Base-by-base conservation (phyloP, 805 yeast species). In the Candida maesae region DNA sequence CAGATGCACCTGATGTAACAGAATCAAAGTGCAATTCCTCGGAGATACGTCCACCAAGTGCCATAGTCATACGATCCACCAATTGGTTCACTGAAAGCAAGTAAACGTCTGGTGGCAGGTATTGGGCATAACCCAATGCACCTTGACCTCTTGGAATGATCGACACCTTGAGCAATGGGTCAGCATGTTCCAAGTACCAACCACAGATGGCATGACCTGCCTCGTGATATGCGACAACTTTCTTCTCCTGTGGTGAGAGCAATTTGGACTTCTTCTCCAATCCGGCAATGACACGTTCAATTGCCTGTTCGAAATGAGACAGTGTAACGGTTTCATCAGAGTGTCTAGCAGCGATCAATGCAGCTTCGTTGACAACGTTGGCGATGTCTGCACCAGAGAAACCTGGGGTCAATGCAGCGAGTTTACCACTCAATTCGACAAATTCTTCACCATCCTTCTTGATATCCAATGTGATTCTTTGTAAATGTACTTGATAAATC, bases 151-250 rank as follows among this genome's bases (percentile, higher is more conserved):
- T 77, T 30, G 99, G 99, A 46, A 93, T 87, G 55, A 95, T 93
- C 13, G 97, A 87, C 15, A 93, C 99, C 69, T 93, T 93, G 45
- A 93, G 71, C 42, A 95, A 69, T 7, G 99, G 99, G 60, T 91
- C 96, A 2, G 98, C 96, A 63, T 76, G 75, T 62, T 85, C 78
- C 56, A 93, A 73, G 58, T 71, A 89, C 99, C 99, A 93, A 11
- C 99, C 99, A 64, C 98, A 90, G 46, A 93, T 78, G 10, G 99
- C 99, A 65, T 95, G 99, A 4, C 99, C 99, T 3, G 99, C 99
- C 64, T 93, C 99, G 61, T 95, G 99, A 57, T 84, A 93, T 1
- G 99, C 99, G 42, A 95, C 96, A 20, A 88, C 79, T 47, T 72
- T 79, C 66, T 89, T 87, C 60, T 95, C 98, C 45, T 84, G 90